Evolutionary conservation across 768 basidiomycete species (phyloP).

Genomic region (Butyriboletus loyo): DNA sequence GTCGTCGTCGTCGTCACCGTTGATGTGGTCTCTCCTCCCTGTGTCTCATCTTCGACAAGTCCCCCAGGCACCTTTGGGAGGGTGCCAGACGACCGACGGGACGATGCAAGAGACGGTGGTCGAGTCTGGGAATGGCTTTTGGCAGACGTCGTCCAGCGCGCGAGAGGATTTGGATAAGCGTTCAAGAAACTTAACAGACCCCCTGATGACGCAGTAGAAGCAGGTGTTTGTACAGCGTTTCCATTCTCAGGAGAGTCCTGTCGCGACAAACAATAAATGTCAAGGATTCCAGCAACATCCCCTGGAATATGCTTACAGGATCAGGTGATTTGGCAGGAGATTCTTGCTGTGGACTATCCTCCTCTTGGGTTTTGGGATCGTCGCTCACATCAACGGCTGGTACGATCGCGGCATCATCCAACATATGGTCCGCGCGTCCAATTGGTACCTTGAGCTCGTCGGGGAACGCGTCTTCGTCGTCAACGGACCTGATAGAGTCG

Average conservation of each 20-base stretch:
- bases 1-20: slow-evolving; percentile 3
- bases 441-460: slow-evolving; percentile 58
- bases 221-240: slow-evolving; percentile 15
- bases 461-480: slow-evolving; percentile 56
- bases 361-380: slow-evolving; percentile 17
- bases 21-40: background rate
- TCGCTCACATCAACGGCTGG: slow-evolving; percentile 11
- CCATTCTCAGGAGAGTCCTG: slow-evolving; percentile 30
- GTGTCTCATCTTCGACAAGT: slow-evolving; percentile 21
- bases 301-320: slow-evolving; percentile 18
- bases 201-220: slow-evolving; percentile 25
- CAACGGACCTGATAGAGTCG: slow-evolving; percentile 41
- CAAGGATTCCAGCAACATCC: background rate
- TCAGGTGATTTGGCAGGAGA: slow-evolving; percentile 14
- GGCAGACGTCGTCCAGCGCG: slow-evolving; percentile 43
- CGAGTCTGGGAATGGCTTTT: slow-evolving; percentile 21
- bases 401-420: slow-evolving; percentile 39
- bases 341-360: slow-evolving; percentile 18
- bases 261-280: background rate
- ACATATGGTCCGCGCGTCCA: slow-evolving; percentile 57
- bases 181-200: slow-evolving; percentile 62
- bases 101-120: slow-evolving; percentile 19
- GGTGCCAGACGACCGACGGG: slow-evolving; percentile 23
- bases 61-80: slow-evolving; percentile 38
- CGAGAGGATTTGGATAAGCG: slow-evolving; percentile 55